A percentile compares a stretch with the other conserved stretches of the same genome.
Conservation (phyloP, 805 yeast species). For the Metschnikowia koreensis region DNA sequence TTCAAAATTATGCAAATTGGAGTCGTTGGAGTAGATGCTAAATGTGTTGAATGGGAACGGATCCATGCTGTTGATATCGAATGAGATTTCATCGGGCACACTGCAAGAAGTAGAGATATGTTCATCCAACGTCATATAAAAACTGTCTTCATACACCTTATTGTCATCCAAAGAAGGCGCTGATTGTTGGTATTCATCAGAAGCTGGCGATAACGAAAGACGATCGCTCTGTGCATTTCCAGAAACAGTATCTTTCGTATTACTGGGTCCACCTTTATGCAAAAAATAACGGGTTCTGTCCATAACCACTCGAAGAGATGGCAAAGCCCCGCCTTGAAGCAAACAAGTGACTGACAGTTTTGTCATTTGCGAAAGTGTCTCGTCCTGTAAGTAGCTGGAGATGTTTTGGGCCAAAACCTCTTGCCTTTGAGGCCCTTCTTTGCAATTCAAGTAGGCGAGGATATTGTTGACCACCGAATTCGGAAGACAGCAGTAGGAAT, state of each 20-base stretch:
- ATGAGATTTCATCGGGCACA: slow-evolving; percentile 18
- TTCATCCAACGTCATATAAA: slow-evolving; percentile 31
- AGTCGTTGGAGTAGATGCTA: slow-evolving; percentile 36
- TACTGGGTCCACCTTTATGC: slow-evolving; percentile 19
- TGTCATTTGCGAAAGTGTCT: slow-evolving; percentile 21
- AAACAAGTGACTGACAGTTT: slow-evolving; percentile 31
- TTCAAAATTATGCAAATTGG: slow-evolving; percentile 36
- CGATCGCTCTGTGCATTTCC: slow-evolving; percentile 5
- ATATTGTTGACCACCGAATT: slow-evolving; percentile 20
- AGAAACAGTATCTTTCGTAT: slow-evolving; percentile 11
- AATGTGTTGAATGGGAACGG: slow-evolving; percentile 36
- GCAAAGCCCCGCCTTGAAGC: slow-evolving; percentile 25
- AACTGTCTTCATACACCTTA: slow-evolving; percentile 30
- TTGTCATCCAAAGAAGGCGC: slow-evolving; percentile 13
- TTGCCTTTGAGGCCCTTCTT: background rate
- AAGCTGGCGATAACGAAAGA: slow-evolving; percentile 10
- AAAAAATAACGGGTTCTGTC: slow-evolving; percentile 32
- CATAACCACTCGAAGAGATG: slow-evolving; percentile 29
- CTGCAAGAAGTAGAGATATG: slow-evolving; percentile 34
- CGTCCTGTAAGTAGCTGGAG: slow-evolving; percentile 21
- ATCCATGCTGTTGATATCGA: slow-evolving; percentile 21
- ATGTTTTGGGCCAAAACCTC: slow-evolving; percentile 19
- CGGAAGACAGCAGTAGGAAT: slow-evolving; percentile 39
- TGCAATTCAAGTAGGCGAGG: slow-evolving; percentile 7
- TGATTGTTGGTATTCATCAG: slow-evolving; percentile 6